Base-by-base conservation (phyloP, 352 stramenopile species). In the Proteromonas lacertae region DNA sequence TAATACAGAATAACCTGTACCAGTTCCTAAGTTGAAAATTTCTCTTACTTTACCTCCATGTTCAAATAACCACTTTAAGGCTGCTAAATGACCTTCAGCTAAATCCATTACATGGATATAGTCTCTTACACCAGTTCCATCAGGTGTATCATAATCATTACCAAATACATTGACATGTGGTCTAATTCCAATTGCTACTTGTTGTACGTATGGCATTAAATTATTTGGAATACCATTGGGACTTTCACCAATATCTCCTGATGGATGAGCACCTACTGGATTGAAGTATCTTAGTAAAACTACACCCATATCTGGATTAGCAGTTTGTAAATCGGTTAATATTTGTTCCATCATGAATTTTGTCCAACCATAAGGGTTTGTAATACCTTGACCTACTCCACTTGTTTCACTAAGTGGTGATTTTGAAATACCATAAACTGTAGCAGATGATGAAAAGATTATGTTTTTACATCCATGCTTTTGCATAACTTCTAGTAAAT, bases 101-200 rank as follows among this genome's bases (percentile, higher is more conserved):
- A 87, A 44, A 52, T 87, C 71, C 49, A 81, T 62, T 0, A 82
- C 66, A 48, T 88, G 72, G 33, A 88, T 78, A 48, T 82, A 87
- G 57, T 87, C 71, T 19, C 71, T 50, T 17, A 82, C 59, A 4
- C 66, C 65, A 0, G 71, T 87, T 13, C 71, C 71, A 51, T 87
- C 71, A 1, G 43, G 46, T 5, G 69, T 83, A 23, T 62, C 46
- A 44, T 81, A 87, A 52, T 84, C 68, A 35, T 65, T 52, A 10
- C 71, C 71, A 55, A 80, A 87, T 8, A 87, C 57, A n/a, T 51
- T 75, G 17, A 87, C 52, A 40, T 61, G 53, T 28, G 68, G 53
- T 29, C 61, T 44, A 38, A 66, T 50, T 31, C 71, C 71, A 12
- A 80, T 55, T 7, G 62, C 63, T 16, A 57, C 50, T 55, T 86